Evolutionary conservation across 441 rosid species (phyloP).

Genomic region (Macaranga tanarius): DNA sequence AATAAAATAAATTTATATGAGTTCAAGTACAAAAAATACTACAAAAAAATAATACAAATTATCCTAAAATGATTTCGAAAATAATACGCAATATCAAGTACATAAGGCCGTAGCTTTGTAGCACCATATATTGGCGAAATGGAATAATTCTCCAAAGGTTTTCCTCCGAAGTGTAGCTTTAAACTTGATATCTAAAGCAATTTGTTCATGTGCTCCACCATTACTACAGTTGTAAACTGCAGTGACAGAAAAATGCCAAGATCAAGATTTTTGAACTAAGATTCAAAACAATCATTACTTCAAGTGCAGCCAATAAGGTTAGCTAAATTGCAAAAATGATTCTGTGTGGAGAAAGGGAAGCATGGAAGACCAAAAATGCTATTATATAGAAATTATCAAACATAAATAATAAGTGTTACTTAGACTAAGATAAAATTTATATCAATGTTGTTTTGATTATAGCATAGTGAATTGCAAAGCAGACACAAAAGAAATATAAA

Average conservation of each 20-base stretch:
- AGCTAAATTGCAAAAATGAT: neutral
- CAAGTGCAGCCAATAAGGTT: neutral
- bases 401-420: neutral
- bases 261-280: neutral
- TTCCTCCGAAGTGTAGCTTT: constrained; percentile 87
- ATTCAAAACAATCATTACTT: neutral
- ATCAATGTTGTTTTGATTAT: neutral
- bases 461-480: too few relatives aligned
- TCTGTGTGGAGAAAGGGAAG: neutral
- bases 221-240: constrained; percentile 85
- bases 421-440: neutral
- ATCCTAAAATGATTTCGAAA: too few relatives aligned
- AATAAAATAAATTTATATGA: too few relatives aligned
- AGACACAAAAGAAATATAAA: too few relatives aligned
- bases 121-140: constrained; percentile 93
- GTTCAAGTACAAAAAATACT: too few relatives aligned
- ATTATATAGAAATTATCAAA: neutral
- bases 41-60: too few relatives aligned
- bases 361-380: neutral
- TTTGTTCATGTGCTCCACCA: constrained; percentile 75
- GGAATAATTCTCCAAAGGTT: constrained; percentile 69
- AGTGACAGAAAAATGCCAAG: constrained; percentile 2
- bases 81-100: too few relatives aligned
- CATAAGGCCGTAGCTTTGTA: too few relatives aligned
- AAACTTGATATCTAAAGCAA: constrained; percentile 82